Base-by-base conservation (phyloP, 2,329 filamentous ascomycete genomes). In the Phoma herbarum region DNA sequence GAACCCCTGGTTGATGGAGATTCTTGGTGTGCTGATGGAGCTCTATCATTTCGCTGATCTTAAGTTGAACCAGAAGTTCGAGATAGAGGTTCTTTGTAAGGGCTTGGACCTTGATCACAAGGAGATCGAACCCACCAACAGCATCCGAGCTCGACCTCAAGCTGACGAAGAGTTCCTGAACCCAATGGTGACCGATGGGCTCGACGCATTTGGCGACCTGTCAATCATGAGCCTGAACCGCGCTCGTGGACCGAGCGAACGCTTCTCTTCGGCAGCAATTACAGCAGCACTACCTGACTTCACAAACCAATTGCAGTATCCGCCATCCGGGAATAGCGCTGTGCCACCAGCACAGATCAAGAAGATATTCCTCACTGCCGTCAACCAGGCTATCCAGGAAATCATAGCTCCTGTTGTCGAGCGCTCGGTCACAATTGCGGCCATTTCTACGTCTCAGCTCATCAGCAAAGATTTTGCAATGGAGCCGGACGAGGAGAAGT, bases 321-420 rank as follows among this genome's bases (percentile, higher is more conserved):
- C 94, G 22, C 75, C 77, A 6, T 90, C 85, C 26, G 83, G 91
- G 1, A 75, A 73, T 88, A 90, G 76, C 88, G 92, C 84, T 85
- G 95, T 64, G 89, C 88, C 76, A 83, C 89, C 60, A 81, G 67
- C 83, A 51, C 86, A 90, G 55, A 78, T 89, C 44, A 83, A 85
- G 60, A 84, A 84, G 67, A 96, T 98, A 67, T 92, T 98, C 55
- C 87, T 91, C 64, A 89, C 85, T 45, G 93, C 96, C 35, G 90
- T 97, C 52, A 92, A 92, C 45, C 90, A 93, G 60, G 94, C 96
- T 29, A 89, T 99, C 41, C 90, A 92, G 59, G 96, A 99, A 72
- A 99, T 99, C 55, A 98, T 99, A 60, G 92, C 94, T 52, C 96
- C 95, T 23, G 95, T 99, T 1, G 96, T 99, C 14, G 96, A 99